Evolutionary conservation across 306 rosid species (phyloP), one percentile per base, ranked within the genome.

Genomic region (Sicyos edulis): DNA sequence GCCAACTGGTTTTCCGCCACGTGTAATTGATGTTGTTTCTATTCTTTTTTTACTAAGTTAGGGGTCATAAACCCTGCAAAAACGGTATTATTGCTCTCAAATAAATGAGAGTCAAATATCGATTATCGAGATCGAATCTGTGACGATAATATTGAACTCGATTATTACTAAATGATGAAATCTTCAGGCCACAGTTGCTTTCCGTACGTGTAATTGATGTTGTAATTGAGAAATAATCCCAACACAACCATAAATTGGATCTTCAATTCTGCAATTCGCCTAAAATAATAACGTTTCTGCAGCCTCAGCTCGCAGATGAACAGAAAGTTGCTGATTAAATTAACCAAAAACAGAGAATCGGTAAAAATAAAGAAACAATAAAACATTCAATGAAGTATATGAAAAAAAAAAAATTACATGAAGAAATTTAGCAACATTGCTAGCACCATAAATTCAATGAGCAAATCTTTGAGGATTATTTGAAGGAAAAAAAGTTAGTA

Each of bases 381-480:
- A 67, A 67, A 40, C 9, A 67, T 1, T 44, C 49, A 50, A 42
- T 16, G 16, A 70, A 16, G 37, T 10, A 45, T 20, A 17, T 13
- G 42, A 24, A 7, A 29, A 13, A 22, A 24, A 9, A 6, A 16
- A 74, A 51, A 47, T 34, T 77, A 92, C 96, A 91, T 82, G 82
- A 54, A 92, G 96, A 83, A 88, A 82, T 76, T 81, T 88, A 42
- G 83, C 88, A 16, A 90, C 91, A 68, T 88, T 88, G 78, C 83
- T 83, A 44, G 89, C 86, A 78, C 97, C 97, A 76, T 83, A 88
- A 37, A 90, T 87, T 82, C 71, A 77, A 45, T 92, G 96, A 78
- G 88, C 76, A 82, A 90, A 90, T 85, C 84, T 88, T 84, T 87
- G 82, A 81, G 89, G 92, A 80, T 90, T 82, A 53, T 84, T 82